phyloP scores from a whole-genome alignment of 345 rosid species.

The Populus pruinosa region DNA sequence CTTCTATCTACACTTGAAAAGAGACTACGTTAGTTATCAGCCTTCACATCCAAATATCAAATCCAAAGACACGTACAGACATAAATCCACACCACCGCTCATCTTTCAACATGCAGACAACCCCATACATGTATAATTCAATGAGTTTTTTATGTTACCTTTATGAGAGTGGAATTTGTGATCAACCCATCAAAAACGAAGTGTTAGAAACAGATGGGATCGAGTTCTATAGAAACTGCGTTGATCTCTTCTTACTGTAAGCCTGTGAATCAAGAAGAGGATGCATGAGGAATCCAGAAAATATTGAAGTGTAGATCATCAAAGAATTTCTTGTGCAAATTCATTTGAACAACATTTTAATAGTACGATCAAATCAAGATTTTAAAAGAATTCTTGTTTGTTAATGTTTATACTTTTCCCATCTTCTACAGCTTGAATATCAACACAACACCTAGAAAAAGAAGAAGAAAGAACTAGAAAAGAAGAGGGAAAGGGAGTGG shows the following conservation, averaged over 20 bases:
- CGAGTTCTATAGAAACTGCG: not conserved
- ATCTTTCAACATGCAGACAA: not conserved
- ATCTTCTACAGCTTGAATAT: constrained; percentile 1
- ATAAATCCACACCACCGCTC: too few species aligned
- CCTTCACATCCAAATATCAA: constrained; percentile 26
- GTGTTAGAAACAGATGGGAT: too few species aligned
- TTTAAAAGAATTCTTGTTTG: not conserved
- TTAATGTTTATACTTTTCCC: not conserved
- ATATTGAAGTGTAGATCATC: too few species aligned
- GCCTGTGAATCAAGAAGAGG: not conserved
- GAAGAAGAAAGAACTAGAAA: not conserved
- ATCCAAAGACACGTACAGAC: not conserved
- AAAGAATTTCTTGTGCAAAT: not conserved
- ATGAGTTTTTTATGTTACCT: not conserved
- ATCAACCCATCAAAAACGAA: constrained; percentile 22
- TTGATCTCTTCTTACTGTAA: not conserved
- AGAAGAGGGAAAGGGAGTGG: constrained; percentile 1
- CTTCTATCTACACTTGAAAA: constrained; percentile 25
- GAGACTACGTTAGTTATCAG: constrained; percentile 10
- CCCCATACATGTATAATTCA: too few species aligned
- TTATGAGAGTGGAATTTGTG: not conserved
- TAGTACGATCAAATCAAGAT: not conserved
- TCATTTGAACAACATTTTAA: not conserved
- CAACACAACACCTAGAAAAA: not conserved
- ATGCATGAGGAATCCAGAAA: too few species aligned